These are phyloP conservation scores for Ophiostoma ips DNA, from an alignment of 2,329 filamentous ascomycete genomes.

Conservation along the genomic window DNA sequence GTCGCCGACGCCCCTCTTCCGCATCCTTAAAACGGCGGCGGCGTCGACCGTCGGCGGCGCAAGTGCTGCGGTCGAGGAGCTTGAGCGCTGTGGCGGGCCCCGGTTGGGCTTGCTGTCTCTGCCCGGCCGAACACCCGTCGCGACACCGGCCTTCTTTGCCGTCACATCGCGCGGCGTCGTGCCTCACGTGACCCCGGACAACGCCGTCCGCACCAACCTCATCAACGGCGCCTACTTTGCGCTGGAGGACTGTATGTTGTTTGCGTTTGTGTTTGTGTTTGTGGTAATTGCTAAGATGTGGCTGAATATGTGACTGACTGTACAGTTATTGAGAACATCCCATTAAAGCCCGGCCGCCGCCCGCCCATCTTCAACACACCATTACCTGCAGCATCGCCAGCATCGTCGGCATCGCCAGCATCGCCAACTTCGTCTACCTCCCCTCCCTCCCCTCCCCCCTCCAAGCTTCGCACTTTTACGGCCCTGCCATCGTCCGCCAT, in stretches of 20 bases:
- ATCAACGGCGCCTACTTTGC: constrained; percentile 64
- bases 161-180: constrained; percentile 71
- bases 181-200: constrained; percentile 83
- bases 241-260: constrained; percentile 75
- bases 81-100: not conserved
- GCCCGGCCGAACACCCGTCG: constrained; percentile 46
- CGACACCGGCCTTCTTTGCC: constrained; percentile 72
- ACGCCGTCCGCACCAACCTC: constrained; percentile 48
- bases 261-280: not conserved
- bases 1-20: constrained; percentile 9
- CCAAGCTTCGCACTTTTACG: constrained; percentile 61
- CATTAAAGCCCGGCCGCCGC: constrained; percentile 1
- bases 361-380: constrained; percentile 11
- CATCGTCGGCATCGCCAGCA: not conserved
- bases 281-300: not conserved
- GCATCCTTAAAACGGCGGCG: constrained; percentile 9
- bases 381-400: not conserved
- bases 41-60: not conserved
- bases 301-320: not conserved
- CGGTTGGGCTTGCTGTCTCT: constrained; percentile 56
- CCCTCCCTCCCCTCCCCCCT: not conserved
- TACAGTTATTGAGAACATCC: constrained; percentile 11
- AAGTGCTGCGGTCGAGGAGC: not conserved
- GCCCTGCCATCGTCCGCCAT: constrained; percentile 51
- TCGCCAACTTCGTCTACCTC: not conserved